Evolutionary conservation across 495 filamentous ascomycete genomes (phyloP).

Genomic region (Penicilliopsis zonata): DNA sequence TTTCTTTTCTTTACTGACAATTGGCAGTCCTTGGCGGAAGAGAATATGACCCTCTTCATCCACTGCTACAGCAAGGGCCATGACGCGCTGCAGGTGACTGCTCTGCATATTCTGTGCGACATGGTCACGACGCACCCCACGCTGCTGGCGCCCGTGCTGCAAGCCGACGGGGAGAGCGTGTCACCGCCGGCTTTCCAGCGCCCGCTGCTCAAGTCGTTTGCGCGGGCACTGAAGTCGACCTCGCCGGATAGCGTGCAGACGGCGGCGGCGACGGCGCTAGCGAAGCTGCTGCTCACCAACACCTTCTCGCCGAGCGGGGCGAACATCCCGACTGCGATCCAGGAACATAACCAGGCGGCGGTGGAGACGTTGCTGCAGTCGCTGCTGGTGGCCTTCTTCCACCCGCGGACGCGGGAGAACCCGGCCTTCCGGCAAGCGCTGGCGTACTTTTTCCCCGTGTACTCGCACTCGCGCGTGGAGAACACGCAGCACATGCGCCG

Average conservation of each 20-base stretch:
- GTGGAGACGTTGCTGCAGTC: slow-evolving; percentile 64
- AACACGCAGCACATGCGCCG: slow-evolving; percentile 71
- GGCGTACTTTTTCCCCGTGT: slow-evolving; percentile 93
- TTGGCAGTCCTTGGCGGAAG: slow-evolving; percentile 63
- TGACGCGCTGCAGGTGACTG: slow-evolving; percentile 74
- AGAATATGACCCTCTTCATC: slow-evolving; percentile 88
- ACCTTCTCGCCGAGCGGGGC: slow-evolving; percentile 30
- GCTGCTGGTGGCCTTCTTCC: slow-evolving; percentile 78
- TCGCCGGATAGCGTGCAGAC: slow-evolving; percentile 65
- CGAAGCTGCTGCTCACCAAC: slow-evolving; percentile 71
- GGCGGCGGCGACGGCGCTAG: slow-evolving; percentile 67
- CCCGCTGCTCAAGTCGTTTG: slow-evolving; percentile 63
- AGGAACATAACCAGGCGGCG: slow-evolving; percentile 30
- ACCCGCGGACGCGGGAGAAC: slow-evolving; percentile 72
- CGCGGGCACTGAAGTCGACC: slow-evolving; percentile 59
- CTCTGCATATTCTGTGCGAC: slow-evolving; percentile 86
- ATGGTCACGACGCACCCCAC: slow-evolving; percentile 81
- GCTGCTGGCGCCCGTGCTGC: slow-evolving; percentile 42
- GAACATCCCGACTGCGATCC: slow-evolving; percentile 31
- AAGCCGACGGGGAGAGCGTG: slow-evolving; percentile 28
- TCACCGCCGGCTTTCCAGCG: slow-evolving; percentile 36
- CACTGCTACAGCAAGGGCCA: slow-evolving; percentile 94
- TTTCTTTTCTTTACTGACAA: slow-evolving; percentile 5
- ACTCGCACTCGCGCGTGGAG: slow-evolving; percentile 67
- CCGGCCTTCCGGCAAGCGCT: slow-evolving; percentile 81